A percentile compares a stretch with the other conserved stretches of the same genome.
Conservation (phyloP, 1,284 basidiomycete species). For the Marasmius tenuissimus region DNA sequence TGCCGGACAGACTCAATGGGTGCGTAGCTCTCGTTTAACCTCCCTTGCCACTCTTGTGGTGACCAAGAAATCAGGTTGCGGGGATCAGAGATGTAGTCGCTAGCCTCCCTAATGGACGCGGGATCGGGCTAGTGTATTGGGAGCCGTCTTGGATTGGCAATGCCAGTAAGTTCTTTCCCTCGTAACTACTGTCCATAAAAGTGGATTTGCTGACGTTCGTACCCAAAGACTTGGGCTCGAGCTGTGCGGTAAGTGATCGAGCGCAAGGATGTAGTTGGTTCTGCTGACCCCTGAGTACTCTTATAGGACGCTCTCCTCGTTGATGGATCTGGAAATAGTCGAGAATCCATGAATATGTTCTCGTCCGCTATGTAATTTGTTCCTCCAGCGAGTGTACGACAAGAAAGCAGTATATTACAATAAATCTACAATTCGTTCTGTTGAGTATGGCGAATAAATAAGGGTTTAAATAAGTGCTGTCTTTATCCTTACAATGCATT, state of each 20-base stretch:
- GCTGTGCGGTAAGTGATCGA: slow-evolving; percentile 46
- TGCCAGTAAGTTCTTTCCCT: slow-evolving; percentile 27
- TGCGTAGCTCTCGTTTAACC: slow-evolving; percentile 14
- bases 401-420: neutral
- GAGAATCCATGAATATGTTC: slow-evolving; percentile 36
- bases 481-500: neutral
- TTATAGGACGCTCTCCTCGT: slow-evolving; percentile 36
- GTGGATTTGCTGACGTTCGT: neutral
- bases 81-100: slow-evolving; percentile 50
- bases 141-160: slow-evolving; percentile 66
- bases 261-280: neutral
- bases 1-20: slow-evolving; percentile 56
- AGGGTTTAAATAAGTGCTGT: neutral
- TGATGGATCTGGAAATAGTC: slow-evolving; percentile 34
- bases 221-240: slow-evolving; percentile 41
- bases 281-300: neutral
- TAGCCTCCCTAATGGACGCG: slow-evolving; percentile 45
- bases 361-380: slow-evolving; percentile 28
- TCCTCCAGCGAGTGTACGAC: neutral
- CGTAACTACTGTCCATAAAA: neutral
- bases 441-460: slow-evolving; percentile 1
- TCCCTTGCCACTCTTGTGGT: no score
- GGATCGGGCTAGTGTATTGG: slow-evolving; percentile 56
- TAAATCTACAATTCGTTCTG: neutral
- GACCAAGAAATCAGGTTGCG: slow-evolving; percentile 14